Conservation (phyloP, 2,329 filamentous ascomycete species). For the Aspergillus chevalieri region DNA sequence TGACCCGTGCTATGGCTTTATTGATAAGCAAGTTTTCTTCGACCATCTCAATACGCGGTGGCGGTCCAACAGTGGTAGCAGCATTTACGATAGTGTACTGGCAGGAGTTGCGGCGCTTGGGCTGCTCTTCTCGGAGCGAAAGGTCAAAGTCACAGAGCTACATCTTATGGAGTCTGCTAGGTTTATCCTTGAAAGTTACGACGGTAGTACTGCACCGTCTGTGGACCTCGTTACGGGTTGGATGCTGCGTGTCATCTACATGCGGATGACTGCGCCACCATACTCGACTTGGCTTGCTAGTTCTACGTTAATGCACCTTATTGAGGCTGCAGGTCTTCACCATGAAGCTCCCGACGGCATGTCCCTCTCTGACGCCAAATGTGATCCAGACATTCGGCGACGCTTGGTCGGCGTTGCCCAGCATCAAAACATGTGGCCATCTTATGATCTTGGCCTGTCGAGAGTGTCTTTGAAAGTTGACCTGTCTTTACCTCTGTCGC, state of each 20-base stretch:
- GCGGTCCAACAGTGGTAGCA: constrained; percentile 14
- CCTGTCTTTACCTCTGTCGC: constrained; percentile 27
- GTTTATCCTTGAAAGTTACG: constrained; percentile 36
- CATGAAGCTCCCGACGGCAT: constrained; percentile 12
- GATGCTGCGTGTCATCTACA: constrained; percentile 47
- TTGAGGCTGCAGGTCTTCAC: constrained; percentile 44
- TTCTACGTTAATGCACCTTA: constrained; percentile 39
- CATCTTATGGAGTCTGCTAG: constrained; percentile 44
- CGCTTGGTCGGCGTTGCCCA: constrained; percentile 46
- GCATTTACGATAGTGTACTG: constrained; percentile 42
- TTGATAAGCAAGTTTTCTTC: constrained; percentile 23
- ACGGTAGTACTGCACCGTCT: constrained; percentile 13
- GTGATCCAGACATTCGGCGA: constrained; percentile 31
- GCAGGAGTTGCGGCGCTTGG: constrained; percentile 50
- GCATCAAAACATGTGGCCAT: constrained; percentile 55
- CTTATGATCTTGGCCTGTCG: constrained; percentile 52
- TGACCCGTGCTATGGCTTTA: constrained; percentile 48
- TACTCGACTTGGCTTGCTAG: constrained; percentile 39
- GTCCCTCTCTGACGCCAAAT: constrained; percentile 6
- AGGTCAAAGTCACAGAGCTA: constrained; percentile 38
- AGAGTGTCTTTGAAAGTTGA: constrained; percentile 40
- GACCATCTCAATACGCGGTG: constrained; percentile 16
- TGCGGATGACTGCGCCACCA: constrained; percentile 48
- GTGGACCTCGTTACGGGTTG: constrained; percentile 34
- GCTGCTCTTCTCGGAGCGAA: constrained; percentile 43